Evolutionary conservation across 306 rosid species (phyloP).

Genomic region (Cucumis melo): DNA sequence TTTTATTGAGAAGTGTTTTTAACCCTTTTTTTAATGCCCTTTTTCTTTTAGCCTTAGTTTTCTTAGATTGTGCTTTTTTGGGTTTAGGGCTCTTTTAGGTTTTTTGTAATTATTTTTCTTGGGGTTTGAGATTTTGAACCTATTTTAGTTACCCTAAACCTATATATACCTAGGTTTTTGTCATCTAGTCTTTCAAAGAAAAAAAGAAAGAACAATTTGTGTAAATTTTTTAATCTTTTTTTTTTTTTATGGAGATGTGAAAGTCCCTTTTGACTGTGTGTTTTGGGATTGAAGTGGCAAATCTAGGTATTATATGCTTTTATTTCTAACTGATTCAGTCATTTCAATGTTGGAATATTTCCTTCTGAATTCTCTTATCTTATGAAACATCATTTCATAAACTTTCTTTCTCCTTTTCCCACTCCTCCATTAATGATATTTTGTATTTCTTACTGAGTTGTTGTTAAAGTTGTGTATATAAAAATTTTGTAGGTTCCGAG

Average conservation of each 20-base stretch:
- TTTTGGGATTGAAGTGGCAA: conserved; percentile 21
- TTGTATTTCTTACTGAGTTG: too few species aligned
- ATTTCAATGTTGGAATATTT: conserved; percentile 22
- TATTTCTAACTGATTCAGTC: conserved; percentile 25
- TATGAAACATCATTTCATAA: conserved; percentile 10
- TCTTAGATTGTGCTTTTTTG: neutral
- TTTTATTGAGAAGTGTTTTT: neutral
- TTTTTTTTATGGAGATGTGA: neutral
- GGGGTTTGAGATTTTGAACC: neutral
- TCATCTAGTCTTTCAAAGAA: neutral
- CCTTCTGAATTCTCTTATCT: conserved; percentile 16
- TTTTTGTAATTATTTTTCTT: neutral
- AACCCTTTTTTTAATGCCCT: neutral
- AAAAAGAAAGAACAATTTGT: neutral
- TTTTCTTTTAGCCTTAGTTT: neutral
- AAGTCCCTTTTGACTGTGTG: neutral
- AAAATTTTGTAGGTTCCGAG: conserved; percentile 26
- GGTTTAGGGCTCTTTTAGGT: neutral
- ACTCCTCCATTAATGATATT: neutral
- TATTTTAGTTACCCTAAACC: neutral
- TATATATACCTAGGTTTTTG: neutral
- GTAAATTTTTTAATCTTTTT: neutral
- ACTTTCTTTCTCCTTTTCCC: neutral
- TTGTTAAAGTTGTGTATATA: neutral
- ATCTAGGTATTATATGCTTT: conserved; percentile 42